phyloP scores from a whole-genome alignment of 2,329 filamentous ascomycete species.

The Penicillium brasilianum region DNA sequence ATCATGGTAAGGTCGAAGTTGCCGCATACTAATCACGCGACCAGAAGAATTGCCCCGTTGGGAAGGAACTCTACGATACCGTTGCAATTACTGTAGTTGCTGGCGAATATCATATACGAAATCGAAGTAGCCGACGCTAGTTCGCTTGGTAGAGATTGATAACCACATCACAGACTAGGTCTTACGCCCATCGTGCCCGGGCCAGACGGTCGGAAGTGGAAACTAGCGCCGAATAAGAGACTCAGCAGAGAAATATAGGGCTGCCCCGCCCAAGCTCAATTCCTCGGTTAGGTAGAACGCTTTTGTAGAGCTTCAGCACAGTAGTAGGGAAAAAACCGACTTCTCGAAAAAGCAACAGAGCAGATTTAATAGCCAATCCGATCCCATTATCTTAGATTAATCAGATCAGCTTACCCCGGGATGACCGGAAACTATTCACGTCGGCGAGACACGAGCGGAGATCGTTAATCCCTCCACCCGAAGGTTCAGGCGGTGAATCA shows the following conservation, averaged over 20 bases:
- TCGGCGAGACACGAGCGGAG: conserved; percentile 4
- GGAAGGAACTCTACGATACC: too few relatives aligned
- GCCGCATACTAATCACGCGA: not conserved
- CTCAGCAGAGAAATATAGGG: not conserved
- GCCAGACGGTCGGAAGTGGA: not conserved
- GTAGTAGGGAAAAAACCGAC: too few relatives aligned
- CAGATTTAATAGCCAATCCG: not conserved
- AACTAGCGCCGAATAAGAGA: not conserved
- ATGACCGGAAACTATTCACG: not conserved
- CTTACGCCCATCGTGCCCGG: not conserved
- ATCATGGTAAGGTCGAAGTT: not conserved
- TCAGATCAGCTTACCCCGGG: not conserved
- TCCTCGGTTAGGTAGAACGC: not conserved
- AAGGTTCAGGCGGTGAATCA: conserved; percentile 25
- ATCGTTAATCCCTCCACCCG: conserved; percentile 9
- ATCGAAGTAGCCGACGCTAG: too few relatives aligned
- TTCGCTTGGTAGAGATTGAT: too few relatives aligned
- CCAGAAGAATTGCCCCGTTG: not conserved
- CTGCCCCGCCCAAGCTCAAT: conserved; percentile 1
- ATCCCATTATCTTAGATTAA: not conserved
- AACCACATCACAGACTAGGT: too few relatives aligned
- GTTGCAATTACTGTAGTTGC: too few relatives aligned
- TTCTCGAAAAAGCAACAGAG: not conserved
- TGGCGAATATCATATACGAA: too few relatives aligned
- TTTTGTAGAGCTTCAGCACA: not conserved